Conservation (phyloP, 2,329 filamentous ascomycete species). For the Macroventuria anomochaeta region DNA sequence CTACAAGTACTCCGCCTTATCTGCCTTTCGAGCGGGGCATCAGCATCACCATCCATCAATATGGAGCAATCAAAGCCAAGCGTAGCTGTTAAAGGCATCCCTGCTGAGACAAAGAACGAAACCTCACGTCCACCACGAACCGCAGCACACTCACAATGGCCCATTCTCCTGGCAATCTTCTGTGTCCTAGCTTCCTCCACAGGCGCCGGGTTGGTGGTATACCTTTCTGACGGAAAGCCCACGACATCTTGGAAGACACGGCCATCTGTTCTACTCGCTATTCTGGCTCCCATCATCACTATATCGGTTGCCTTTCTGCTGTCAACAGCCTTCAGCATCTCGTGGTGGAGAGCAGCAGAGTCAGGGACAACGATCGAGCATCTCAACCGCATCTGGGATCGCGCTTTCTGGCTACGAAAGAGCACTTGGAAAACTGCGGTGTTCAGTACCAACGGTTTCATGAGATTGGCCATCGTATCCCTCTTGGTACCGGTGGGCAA, state of each 20-base stretch:
- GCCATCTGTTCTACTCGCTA: slow-evolving; percentile 3
- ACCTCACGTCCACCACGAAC: no score
- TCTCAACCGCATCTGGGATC: slow-evolving; percentile 10
- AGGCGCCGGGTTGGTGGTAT: slow-evolving; percentile 3
- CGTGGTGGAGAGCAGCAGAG: slow-evolving; percentile 7
- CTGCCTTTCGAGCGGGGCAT: no score
- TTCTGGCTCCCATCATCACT: slow-evolving; percentile 4
- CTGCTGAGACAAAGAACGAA: background rate
- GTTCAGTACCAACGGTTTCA: slow-evolving; percentile 3
- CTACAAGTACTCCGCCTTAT: no score
- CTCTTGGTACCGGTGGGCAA: slow-evolving; percentile 1
- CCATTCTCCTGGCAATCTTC: background rate
- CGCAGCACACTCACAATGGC: background rate
- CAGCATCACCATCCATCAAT: background rate
- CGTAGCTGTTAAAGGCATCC: background rate
- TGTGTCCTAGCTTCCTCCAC: background rate
- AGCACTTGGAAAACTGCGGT: slow-evolving; percentile 3
- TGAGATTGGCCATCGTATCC: background rate
- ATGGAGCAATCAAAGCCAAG: background rate
- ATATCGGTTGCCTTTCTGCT: background rate
- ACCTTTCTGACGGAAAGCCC: slow-evolving; percentile 5
- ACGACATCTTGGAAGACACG: slow-evolving; percentile 1
- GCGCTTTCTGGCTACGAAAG: slow-evolving; percentile 2
- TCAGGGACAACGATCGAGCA: slow-evolving; percentile 6
- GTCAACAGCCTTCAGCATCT: slow-evolving; percentile 2